These are phyloP conservation scores for Xylaria sp. DNA, from an alignment of 2,329 filamentous ascomycete genomes.

Conservation along the genomic window DNA sequence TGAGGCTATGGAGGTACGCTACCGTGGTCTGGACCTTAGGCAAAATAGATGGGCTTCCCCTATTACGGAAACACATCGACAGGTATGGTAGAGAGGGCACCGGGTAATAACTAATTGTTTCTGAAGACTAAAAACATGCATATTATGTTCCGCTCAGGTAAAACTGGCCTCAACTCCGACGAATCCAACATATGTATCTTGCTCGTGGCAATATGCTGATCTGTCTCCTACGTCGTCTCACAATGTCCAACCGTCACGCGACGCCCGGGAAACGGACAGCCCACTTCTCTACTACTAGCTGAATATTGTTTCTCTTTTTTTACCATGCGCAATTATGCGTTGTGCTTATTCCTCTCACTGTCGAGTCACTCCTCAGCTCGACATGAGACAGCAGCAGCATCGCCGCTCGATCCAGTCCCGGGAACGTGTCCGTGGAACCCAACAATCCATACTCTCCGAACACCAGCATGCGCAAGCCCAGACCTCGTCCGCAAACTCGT, in stretches of 20 bases:
- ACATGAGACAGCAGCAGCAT: slow-evolving; percentile 1
- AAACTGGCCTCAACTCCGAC: neutral
- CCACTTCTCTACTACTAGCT: neutral
- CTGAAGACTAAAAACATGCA: slow-evolving; percentile 5
- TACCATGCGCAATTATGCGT: slow-evolving; percentile 17
- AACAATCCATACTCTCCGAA: slow-evolving; percentile 23
- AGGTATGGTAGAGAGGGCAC: slow-evolving; percentile 2
- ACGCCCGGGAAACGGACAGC: neutral
- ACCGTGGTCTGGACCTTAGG: slow-evolving; percentile 31
- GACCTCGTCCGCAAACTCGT: slow-evolving; percentile 20
- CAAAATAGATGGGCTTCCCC: slow-evolving; percentile 30
- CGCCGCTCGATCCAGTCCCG: neutral
- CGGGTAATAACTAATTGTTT: slow-evolving; percentile 9
- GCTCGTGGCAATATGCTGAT: neutral
- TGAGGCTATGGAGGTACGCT: slow-evolving; percentile 6
- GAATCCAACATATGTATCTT: slow-evolving; percentile 1
- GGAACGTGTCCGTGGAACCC: slow-evolving; percentile 41
- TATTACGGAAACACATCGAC: neutral
- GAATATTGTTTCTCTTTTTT: neutral
- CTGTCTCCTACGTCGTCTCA: neutral
- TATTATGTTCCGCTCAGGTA: slow-evolving; percentile 5
- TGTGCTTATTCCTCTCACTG: slow-evolving; percentile 18
- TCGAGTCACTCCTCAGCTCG: slow-evolving; percentile 18
- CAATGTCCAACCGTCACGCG: slow-evolving; percentile 5
- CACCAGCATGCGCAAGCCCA: slow-evolving; percentile 36